Evolutionary conservation across 1,284 basidiomycete species (phyloP).

Genomic region (Hortiboletus rubellus): DNA sequence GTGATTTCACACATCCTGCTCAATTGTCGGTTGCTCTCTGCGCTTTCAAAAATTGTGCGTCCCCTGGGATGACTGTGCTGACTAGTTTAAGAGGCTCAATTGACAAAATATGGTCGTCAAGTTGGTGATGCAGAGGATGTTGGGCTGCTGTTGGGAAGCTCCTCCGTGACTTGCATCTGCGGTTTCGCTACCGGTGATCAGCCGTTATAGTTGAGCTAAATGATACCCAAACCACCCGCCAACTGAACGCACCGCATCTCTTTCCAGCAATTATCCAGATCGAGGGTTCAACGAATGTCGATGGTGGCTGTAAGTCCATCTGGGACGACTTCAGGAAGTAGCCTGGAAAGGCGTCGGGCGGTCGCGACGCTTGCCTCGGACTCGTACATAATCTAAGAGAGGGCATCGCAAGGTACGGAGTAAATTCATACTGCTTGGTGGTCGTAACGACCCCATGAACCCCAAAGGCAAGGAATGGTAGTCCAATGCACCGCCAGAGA

Average conservation of each 20-base stretch:
- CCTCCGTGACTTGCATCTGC: slow-evolving; percentile 13
- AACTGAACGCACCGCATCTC: background rate
- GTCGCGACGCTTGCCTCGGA: slow-evolving; percentile 63
- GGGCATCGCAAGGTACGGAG: slow-evolving; percentile 62
- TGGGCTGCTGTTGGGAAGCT: slow-evolving; percentile 1
- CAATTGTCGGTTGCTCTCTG: slow-evolving; percentile 9
- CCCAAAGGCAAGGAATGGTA: slow-evolving; percentile 68
- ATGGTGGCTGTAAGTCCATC: slow-evolving; percentile 63
- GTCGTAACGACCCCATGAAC: slow-evolving; percentile 71
- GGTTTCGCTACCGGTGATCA: slow-evolving; percentile 18
- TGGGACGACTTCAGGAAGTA: slow-evolving; percentile 74
- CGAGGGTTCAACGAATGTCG: slow-evolving; percentile 59
- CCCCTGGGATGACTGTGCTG: background rate
- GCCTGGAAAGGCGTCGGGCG: slow-evolving; percentile 67
- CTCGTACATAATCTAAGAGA: slow-evolving; percentile 69
- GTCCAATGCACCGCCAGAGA: slow-evolving; percentile 55
- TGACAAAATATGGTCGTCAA: background rate
- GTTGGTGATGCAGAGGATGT: background rate
- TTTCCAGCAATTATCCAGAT: slow-evolving; percentile 62
- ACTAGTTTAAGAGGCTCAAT: background rate
- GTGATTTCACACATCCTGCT: background rate
- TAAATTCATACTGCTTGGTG: slow-evolving; percentile 61
- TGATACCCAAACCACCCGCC: no score
- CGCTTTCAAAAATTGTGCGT: background rate
- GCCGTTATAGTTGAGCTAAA: background rate